phyloP scores from a whole-genome alignment of 2,329 filamentous ascomycete species.

The Fusarium sp. region DNA sequence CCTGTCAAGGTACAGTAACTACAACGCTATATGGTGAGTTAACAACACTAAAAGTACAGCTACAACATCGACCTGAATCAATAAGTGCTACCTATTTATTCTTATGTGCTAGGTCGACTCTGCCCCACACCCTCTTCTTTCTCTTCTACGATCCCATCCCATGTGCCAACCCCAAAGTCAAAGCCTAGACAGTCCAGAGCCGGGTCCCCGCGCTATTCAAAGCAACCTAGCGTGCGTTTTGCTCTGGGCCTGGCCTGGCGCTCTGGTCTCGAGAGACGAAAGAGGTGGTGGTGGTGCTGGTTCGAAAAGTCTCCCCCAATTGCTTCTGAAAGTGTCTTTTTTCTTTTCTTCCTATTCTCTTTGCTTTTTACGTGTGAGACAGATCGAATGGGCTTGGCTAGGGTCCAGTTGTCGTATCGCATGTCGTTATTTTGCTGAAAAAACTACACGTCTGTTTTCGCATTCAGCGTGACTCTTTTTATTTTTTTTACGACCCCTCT shows the following conservation, averaged over 20 bases:
- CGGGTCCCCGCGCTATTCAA: conserved; percentile 13
- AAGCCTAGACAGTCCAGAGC: conserved; percentile 4
- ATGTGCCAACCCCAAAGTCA: conserved; percentile 29
- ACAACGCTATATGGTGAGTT: rapidly evolving
- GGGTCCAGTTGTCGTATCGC: conserved; percentile 23
- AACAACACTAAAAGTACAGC: neutral
- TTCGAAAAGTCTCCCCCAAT: conserved; percentile 19
- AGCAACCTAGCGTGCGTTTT: conserved; percentile 24
- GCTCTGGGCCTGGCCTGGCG: neutral
- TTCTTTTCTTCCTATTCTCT: conserved; percentile 5
- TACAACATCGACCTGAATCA: conserved; percentile 17
- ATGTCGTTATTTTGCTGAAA: conserved; percentile 8
- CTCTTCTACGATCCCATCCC: conserved; percentile 15
- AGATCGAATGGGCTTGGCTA: conserved; percentile 25
- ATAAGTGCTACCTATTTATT: conserved; percentile 30
- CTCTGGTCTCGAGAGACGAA: neutral
- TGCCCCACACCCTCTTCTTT: conserved; percentile 33
- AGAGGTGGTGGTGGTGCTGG: neutral
- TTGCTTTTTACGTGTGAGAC: conserved; percentile 28
- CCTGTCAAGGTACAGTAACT: conserved; percentile 22
- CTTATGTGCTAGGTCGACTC: conserved; percentile 28
- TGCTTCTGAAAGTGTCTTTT: conserved; percentile 17
- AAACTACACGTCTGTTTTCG: conserved; percentile 25
- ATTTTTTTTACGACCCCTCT: conserved; percentile 19
- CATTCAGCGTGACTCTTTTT: conserved; percentile 9